These are phyloP conservation scores for Gossypium schwendimanii DNA, from an alignment of 441 rosid genomes.

Conservation along the genomic window DNA sequence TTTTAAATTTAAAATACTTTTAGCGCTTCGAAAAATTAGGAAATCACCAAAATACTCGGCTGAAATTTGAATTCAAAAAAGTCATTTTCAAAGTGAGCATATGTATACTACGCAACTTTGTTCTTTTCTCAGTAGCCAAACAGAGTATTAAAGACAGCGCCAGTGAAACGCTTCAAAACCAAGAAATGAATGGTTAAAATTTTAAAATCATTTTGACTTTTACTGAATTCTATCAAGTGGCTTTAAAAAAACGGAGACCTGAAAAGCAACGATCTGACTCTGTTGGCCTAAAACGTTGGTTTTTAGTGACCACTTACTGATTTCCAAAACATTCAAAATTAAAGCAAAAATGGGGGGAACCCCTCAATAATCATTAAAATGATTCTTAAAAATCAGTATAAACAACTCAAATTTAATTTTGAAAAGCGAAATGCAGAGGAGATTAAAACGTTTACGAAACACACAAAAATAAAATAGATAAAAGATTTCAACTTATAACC, in stretches of 20 bases:
- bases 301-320: neutral
- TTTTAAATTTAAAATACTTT: neutral
- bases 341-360: too few relatives aligned
- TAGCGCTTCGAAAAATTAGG: neutral
- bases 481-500: neutral
- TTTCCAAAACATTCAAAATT: neutral
- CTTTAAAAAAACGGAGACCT: neutral
- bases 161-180: neutral
- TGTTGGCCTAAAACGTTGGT: neutral
- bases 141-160: neutral
- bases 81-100: neutral
- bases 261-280: neutral
- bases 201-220: neutral
- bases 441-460: neutral
- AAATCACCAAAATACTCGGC: neutral
- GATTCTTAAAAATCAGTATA: neutral
- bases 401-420: too few relatives aligned
- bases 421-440: neutral
- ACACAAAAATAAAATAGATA: neutral
- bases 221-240: neutral
- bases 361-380: neutral
- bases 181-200: neutral
- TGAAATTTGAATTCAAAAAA: slow-evolving; percentile 1
- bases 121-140: neutral
- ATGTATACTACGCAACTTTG: neutral